phyloP scores from a whole-genome alignment of 345 rosid species.

The Barbarea vulgaris region DNA sequence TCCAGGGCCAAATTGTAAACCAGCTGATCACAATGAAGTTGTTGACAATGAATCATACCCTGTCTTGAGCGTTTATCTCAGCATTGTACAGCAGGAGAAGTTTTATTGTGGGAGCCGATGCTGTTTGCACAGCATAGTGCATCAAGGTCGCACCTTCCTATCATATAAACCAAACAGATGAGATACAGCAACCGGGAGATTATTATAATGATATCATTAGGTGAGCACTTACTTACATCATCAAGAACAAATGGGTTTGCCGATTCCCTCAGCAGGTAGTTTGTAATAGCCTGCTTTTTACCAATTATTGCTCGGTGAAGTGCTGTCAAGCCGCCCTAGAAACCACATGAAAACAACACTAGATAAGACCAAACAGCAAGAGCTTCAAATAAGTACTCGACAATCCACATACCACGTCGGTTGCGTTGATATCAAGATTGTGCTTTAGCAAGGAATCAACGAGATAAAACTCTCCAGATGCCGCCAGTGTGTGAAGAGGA shows the following conservation, averaged over 20 bases:
- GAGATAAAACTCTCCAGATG: slow-evolving; percentile 85
- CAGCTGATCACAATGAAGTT: slow-evolving; percentile 6
- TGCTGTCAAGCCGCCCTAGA: slow-evolving; percentile 82
- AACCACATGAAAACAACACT: slow-evolving; percentile 19
- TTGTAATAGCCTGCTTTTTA: slow-evolving; percentile 79
- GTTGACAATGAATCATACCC: slow-evolving; percentile 46
- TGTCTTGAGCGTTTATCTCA: slow-evolving; percentile 81
- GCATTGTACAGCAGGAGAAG: slow-evolving; percentile 76
- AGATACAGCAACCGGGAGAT: slow-evolving; percentile 24
- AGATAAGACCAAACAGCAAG: background rate
- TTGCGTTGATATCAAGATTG: slow-evolving; percentile 76
- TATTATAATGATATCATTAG: background rate
- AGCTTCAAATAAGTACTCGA: background rate
- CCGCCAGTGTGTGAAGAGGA: slow-evolving; percentile 87
- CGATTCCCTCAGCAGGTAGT: slow-evolving; percentile 88
- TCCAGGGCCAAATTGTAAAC: slow-evolving; percentile 18
- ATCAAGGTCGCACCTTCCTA: slow-evolving; percentile 91
- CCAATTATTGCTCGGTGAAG: slow-evolving; percentile 82
- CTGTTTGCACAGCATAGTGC: slow-evolving; percentile 93
- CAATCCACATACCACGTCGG: slow-evolving; percentile 55
- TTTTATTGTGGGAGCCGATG: slow-evolving; percentile 75
- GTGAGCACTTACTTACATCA: slow-evolving; percentile 53
- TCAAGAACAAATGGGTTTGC: slow-evolving; percentile 83
- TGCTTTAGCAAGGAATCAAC: slow-evolving; percentile 75
- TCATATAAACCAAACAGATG: slow-evolving; percentile 4